Percentiles rank a stretch among this genome's conserved stretches.
These are phyloP conservation scores for Candida vartiovaarae DNA, from an alignment of 805 yeast genomes.

Conservation along the genomic window DNA sequence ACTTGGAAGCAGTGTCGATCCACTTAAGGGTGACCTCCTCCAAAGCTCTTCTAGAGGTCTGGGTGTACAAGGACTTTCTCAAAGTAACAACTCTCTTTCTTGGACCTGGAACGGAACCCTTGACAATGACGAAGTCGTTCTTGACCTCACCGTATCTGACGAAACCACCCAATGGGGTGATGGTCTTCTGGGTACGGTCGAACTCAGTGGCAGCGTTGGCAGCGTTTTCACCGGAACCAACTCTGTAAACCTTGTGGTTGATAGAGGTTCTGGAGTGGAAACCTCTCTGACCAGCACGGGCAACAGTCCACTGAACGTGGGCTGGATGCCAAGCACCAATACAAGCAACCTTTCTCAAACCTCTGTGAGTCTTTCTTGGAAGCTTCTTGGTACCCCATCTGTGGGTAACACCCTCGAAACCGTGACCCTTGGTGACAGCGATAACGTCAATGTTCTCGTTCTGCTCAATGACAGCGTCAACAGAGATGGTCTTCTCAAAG, in stretches of 20 bases:
- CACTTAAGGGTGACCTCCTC: slow-evolving; percentile 97
- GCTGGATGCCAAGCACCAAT: slow-evolving; percentile 99
- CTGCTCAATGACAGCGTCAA: slow-evolving; percentile 95
- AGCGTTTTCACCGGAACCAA: slow-evolving; percentile 95
- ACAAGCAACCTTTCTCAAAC: slow-evolving; percentile 99
- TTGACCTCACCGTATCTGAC: slow-evolving; percentile 98
- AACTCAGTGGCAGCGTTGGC: slow-evolving; percentile 91
- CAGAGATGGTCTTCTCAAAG: slow-evolving; percentile 97
- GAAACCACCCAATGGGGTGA: slow-evolving; percentile 99
- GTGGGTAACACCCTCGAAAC: slow-evolving; percentile 99
- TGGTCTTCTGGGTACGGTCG: slow-evolving; percentile 99
- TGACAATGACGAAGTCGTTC: slow-evolving; percentile 95
- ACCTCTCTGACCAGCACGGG: slow-evolving; percentile 99
- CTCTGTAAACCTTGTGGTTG: slow-evolving; percentile 99
- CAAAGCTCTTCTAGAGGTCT: slow-evolving; percentile 95
- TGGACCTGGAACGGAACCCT: slow-evolving; percentile 99
- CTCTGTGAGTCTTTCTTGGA: slow-evolving; percentile 99
- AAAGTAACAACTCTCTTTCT: slow-evolving; percentile 99
- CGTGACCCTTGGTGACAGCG: slow-evolving; percentile 99
- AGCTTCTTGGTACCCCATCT: slow-evolving; percentile 99
- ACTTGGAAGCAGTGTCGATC: slow-evolving; percentile 99
- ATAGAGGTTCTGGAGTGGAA: slow-evolving; percentile 99
- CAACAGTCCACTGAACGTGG: slow-evolving; percentile 99
- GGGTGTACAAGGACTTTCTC: slow-evolving; percentile 97
- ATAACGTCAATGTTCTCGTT: slow-evolving; percentile 97